phyloP scores from a whole-genome alignment of 140 eudicot species.

The Anethum foeniculum region DNA sequence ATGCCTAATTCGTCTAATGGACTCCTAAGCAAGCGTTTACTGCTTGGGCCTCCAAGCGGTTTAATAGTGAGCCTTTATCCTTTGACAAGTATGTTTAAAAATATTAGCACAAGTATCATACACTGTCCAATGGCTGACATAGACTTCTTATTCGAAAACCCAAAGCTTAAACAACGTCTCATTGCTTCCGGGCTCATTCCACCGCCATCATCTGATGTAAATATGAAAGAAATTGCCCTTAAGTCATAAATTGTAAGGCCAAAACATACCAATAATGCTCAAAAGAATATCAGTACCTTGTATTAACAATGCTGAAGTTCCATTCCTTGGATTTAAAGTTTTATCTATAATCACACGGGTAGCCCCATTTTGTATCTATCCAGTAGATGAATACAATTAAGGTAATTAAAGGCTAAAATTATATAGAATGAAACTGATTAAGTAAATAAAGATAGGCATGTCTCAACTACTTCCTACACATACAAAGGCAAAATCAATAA shows the following conservation, averaged over 20 bases:
- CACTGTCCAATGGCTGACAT: slow-evolving; percentile 79
- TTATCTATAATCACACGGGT: slow-evolving; percentile 63
- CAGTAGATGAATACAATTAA: slow-evolving; percentile 20
- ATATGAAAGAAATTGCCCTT: slow-evolving; percentile 6
- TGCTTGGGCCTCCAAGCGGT: not conserved
- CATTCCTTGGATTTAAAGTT: slow-evolving; percentile 54
- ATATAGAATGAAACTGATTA: not conserved
- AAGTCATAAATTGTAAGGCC: not conserved
- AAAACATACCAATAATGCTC: not conserved
- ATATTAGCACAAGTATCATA: slow-evolving; percentile 26
- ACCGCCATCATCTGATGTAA: slow-evolving; percentile 64
- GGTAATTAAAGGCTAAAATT: not conserved
- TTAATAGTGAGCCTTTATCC: not conserved
- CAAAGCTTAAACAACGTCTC: slow-evolving; percentile 86
- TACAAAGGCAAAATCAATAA: not conserved
- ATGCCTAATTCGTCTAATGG: not conserved
- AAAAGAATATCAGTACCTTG: slow-evolving; percentile 41
- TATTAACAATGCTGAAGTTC: slow-evolving; percentile 64
- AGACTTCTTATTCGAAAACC: slow-evolving; percentile 80
- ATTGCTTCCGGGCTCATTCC: slow-evolving; percentile 94
- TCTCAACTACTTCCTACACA: not conserved
- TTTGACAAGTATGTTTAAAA: not conserved
- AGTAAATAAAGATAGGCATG: not conserved
- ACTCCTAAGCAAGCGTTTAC: not conserved
- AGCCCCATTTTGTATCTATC: slow-evolving; percentile 80